phyloP scores from a whole-genome alignment of 1,284 basidiomycete genomes.

The Ustilago nuda region DNA sequence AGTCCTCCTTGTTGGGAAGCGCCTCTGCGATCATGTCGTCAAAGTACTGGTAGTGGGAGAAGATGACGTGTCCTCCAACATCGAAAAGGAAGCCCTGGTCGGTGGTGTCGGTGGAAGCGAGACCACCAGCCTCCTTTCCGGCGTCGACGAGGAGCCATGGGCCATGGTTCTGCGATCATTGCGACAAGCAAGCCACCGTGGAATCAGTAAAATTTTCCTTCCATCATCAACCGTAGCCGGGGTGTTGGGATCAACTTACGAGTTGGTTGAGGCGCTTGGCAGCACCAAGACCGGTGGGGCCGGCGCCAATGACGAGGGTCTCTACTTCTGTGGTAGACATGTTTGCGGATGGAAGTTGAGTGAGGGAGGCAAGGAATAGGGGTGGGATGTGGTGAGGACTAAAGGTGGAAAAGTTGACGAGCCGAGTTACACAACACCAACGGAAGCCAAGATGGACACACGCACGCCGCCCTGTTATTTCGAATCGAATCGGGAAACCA shows the following conservation, averaged over 20 bases:
- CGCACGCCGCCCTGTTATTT: too few relatives aligned
- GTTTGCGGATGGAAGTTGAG: background rate
- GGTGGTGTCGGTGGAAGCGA: conserved; percentile 73
- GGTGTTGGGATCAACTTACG: conserved; percentile 42
- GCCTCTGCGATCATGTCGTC: conserved; percentile 72
- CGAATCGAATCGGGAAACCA: too few relatives aligned
- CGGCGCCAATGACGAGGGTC: conserved; percentile 68
- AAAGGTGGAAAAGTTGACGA: background rate
- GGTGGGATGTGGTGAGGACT: conserved; percentile 4
- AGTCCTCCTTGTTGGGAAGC: conserved; percentile 71
- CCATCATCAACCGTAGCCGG: background rate
- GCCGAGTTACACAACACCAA: background rate
- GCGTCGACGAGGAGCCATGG: conserved; percentile 72
- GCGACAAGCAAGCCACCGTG: background rate
- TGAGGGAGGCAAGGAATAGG: background rate
- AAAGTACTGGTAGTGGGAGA: conserved; percentile 74
- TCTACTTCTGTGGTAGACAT: conserved; percentile 61
- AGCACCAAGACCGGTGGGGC: conserved; percentile 72
- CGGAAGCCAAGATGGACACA: background rate
- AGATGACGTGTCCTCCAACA: conserved; percentile 74
- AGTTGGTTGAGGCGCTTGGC: conserved; percentile 73
- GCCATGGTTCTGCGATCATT: conserved; percentile 66
- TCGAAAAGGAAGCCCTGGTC: conserved; percentile 74
- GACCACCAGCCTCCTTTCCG: conserved; percentile 71
- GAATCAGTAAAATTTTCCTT: background rate